Evolutionary conservation across 1,284 basidiomycete genomes (phyloP), one percentile per base, ranked within the genome.

Genomic region (Fomes fomentarius): DNA sequence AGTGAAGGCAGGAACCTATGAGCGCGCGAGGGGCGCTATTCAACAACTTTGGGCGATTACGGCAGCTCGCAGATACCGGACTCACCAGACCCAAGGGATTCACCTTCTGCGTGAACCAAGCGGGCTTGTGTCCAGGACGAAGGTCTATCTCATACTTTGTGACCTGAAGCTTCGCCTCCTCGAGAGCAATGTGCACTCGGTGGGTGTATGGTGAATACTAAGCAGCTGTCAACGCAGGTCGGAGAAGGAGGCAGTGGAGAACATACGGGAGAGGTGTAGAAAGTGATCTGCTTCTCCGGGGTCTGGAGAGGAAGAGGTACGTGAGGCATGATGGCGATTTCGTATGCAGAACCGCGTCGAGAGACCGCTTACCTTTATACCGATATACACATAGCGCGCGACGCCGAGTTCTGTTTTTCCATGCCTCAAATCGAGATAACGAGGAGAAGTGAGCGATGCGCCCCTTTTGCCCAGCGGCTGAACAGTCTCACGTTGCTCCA

Each of bases 1-100:
- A 1, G 82, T 72, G 41, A 85, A 68, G 0, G 78, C 78, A 5
- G 83, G 84, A n/a, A 85, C 76, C 62, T 63, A 38, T 31, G 35
- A 24, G 47, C 17, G 48, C 22, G 34, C 6, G 33, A 19, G 24
- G 17, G 7, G 43, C 57, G 43, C 26, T 33, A 39, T 12, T 42
- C 40, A 21, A 34, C 28, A 51, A 53, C 40, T 41, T 5, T 37
- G 21, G 21, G 10, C 21, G 38, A 22, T 34, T 35, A 38, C 30
- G 47, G 19, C 26, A 30, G 21, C 22, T 15, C 10, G 31, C 22
- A 31, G 25, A 31, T 33, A 34, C 19, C 22, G n/a, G n/a, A 55
- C 56, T 46, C 28, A 74, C 74, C 66, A 74, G 72, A 49, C 66
- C 64, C 3, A 68, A 69, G 2, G 72, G 70, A 63, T 76, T 77